Percentiles rank a stretch among this genome's conserved stretches.
phyloP scores from a whole-genome alignment of 1,284 basidiomycete genomes.

The Mycosarcoma mackinlayi region DNA sequence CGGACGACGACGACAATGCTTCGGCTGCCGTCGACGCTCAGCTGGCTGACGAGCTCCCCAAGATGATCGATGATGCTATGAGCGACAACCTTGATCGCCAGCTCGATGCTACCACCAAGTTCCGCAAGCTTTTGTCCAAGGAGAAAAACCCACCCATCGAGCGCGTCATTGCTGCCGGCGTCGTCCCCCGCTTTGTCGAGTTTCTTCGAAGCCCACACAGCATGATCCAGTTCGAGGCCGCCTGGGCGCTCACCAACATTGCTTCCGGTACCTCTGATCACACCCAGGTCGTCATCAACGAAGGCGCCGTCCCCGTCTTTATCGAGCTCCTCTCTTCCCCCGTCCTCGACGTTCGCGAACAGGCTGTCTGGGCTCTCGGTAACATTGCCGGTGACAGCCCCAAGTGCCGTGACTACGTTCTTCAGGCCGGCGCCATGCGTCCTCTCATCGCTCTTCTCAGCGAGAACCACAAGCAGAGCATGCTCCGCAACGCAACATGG shows the following conservation, averaged over 20 bases:
- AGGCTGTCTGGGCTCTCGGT: constrained; percentile 68
- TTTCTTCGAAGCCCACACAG: constrained; percentile 88
- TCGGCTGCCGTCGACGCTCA: constrained; percentile 68
- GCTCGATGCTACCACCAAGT: constrained; percentile 91
- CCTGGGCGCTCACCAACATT: constrained; percentile 99
- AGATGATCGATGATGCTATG: constrained; percentile 91
- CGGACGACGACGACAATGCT: constrained; percentile 63
- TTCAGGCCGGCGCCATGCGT: constrained; percentile 62
- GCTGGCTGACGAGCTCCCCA: constrained; percentile 80
- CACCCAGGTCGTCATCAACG: constrained; percentile 95
- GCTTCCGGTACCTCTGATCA: constrained; percentile 98
- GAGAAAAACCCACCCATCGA: constrained; percentile 99
- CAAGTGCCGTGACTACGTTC: constrained; percentile 67
- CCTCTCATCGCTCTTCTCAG: constrained; percentile 64
- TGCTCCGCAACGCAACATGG: constrained; percentile 68
- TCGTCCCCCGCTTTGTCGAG: constrained; percentile 96
- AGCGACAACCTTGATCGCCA: constrained; percentile 90
- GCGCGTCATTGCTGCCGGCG: constrained; percentile 95
- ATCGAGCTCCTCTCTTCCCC: constrained; percentile 73
- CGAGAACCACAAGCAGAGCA: constrained; percentile 68
- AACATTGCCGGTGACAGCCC: constrained; percentile 68
- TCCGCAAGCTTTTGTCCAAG: constrained; percentile 95
- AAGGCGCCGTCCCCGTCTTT: constrained; percentile 95
- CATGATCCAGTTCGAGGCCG: constrained; percentile 99
- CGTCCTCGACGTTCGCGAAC: constrained; percentile 67